Evolutionary conservation across 2,329 filamentous ascomycete genomes (phyloP), one percentile per base, ranked within the genome.

Genomic region (Aspergillus udagawae): DNA sequence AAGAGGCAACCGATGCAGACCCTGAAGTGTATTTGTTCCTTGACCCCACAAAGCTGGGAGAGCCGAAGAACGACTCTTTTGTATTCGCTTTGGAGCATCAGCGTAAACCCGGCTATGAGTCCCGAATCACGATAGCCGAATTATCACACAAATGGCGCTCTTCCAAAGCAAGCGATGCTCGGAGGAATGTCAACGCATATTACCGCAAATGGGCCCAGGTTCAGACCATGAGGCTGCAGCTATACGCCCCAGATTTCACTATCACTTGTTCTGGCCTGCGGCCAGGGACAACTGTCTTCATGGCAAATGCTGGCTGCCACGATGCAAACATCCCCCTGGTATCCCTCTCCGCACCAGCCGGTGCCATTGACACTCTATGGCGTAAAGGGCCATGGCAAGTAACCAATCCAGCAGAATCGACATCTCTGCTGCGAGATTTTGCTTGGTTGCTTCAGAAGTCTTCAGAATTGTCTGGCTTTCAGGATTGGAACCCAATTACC

Each of bases 11-110:
- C 41, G 51, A 54, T 7, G 57, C 58, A 3, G 53, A 52, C 7
- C 63, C 51, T 8, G 65, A 74, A 1, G 54, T 86, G 0, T 88
- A 80, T 61, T 68, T 88, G 2, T 87, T 86, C 63, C 70, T 85
- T 3, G 83, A 88, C 54, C 81, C 84, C 0, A 72, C 77, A 4
- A 77, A 78, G 17, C 74, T 80, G 38, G 79, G 79, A 0, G 67
- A 79, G 28, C 68, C 76, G 0, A 65, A 73, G 0, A 55, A 79
- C 4, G 84, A 88, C 64, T 68, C 67, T 1, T 86, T 86, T 62
- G 80, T 87, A 0, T 85, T 89, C 63, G 79, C 84, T 1, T 62
- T 75, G 6, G 76, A 81, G 49, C 78, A 78, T 55, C 68, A 71
- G 8, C 73, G 78, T 4, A 70, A 82, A 6, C 70, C 77, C 14